These are phyloP conservation scores for carrot (Daucus carota) DNA, from an alignment of 129 eudicot species.

Conservation along the genomic window DH1_v3.0 NC_030388.2:31651001-31651500, in stretches of 20 bases:
- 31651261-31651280: background rate
- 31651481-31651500: slow-evolving; percentile 97
- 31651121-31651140: background rate
- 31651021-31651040: background rate
- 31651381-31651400: background rate
- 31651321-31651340: background rate
- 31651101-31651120: too few species aligned
- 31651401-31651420: slow-evolving; percentile 2
- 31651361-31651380: background rate
- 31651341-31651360: background rate
- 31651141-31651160: background rate
- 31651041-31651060: background rate
- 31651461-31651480: slow-evolving; percentile 97
- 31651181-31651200: background rate
- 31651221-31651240: background rate
- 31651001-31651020: background rate
- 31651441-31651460: slow-evolving; percentile 93
- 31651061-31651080: background rate
- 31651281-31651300: background rate
- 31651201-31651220: background rate
- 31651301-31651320: background rate
- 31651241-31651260: background rate
- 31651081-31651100: background rate
- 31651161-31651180: background rate
- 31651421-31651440: slow-evolving; percentile 7